These are phyloP conservation scores for Penicillium sp. DNA, from an alignment of 2,329 filamentous ascomycete genomes.

Conservation along the genomic window DNA sequence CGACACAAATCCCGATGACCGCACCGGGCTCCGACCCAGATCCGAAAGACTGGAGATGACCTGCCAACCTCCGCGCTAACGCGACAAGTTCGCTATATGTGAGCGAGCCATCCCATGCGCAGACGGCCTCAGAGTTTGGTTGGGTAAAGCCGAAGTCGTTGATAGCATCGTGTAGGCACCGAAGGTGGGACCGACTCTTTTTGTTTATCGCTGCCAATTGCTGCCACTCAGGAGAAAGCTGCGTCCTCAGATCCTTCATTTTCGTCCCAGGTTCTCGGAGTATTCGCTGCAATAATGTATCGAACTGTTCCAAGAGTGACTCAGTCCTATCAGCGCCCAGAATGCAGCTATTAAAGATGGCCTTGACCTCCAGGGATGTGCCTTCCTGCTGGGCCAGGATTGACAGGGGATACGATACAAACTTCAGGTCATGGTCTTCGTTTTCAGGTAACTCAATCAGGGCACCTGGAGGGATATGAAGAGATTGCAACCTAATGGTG, in stretches of 20 bases:
- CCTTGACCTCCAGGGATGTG: not conserved
- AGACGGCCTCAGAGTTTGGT: conserved; percentile 9
- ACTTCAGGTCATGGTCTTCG: not conserved
- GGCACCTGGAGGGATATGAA: not conserved
- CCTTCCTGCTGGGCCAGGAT: not conserved
- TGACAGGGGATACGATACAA: not conserved
- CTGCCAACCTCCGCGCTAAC: not conserved
- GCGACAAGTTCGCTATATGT: conserved; percentile 6
- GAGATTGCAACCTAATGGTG: not conserved
- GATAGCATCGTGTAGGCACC: not conserved
- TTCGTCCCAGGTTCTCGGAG: not conserved
- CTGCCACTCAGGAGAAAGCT: not conserved
- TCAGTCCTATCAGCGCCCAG: not conserved
- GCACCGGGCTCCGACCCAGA: not conserved
- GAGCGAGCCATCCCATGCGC: conserved; percentile 10
- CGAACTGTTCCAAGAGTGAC: not conserved
- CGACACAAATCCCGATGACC: conserved; percentile 2
- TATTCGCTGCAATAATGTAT: not conserved
- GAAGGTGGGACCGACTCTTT: conserved; percentile 9
- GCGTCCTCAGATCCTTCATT: not conserved
- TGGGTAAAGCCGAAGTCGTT: not conserved
- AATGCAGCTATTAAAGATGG: not conserved
- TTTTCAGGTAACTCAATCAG: not conserved
- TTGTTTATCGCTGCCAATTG: not conserved
- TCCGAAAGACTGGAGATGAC: not conserved